Conservation (phyloP, 2,329 filamentous ascomycete species). For the Leptosphaerulina australis region DNA sequence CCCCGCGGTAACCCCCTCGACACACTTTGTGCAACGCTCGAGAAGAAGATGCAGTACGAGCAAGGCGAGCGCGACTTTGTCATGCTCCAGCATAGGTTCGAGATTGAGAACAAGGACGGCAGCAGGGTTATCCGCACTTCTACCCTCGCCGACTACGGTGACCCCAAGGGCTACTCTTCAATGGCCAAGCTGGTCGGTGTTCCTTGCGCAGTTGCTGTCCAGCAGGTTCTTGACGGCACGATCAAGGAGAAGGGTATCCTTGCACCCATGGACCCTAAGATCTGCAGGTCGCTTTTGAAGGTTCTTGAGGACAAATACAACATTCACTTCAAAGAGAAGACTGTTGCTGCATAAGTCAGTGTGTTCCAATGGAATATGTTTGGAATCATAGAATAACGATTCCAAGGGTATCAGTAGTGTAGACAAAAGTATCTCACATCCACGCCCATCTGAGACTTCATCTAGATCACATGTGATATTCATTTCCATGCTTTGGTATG, state of each 20-base stretch:
- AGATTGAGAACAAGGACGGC: conserved; percentile 82
- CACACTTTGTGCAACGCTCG: conserved; percentile 85
- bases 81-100: conserved; percentile 79
- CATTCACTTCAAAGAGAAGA: conserved; percentile 75
- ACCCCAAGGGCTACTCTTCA: conserved; percentile 76
- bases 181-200: conserved; percentile 86
- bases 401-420: conserved; percentile 15
- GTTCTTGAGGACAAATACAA: conserved; percentile 79
- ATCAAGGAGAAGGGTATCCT: conserved; percentile 75
- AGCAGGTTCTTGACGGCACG: conserved; percentile 77
- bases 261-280: conserved; percentile 74
- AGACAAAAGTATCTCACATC: conserved; percentile 27
- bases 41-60: conserved; percentile 90
- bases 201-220: conserved; percentile 74
- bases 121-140: conserved; percentile 76
- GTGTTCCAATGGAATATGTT: neutral
- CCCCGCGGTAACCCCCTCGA: conserved; percentile 82
- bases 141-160: conserved; percentile 83
- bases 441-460: neutral
- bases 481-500: neutral
- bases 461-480: neutral
- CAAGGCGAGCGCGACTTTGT: conserved; percentile 84
- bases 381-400: conserved; percentile 12
- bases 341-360: conserved; percentile 36
- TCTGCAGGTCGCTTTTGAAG: conserved; percentile 75